Percentiles rank a stretch among this genome's conserved stretches.
Evolutionary conservation across 2,329 filamentous ascomycete species (phyloP).

Genomic region (Venturia effusa): DNA sequence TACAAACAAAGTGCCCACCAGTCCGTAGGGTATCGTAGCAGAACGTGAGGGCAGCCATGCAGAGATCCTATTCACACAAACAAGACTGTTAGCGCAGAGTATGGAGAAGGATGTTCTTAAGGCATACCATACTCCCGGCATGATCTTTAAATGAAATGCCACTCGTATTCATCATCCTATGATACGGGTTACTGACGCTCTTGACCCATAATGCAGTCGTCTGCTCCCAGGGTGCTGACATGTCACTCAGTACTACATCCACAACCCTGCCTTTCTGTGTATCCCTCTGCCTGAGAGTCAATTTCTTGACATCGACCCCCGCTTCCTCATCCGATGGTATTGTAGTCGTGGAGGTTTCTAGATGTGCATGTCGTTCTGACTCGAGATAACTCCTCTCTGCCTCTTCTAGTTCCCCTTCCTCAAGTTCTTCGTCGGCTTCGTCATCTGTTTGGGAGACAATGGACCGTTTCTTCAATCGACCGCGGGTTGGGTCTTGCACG

Average conservation of each 20-base stretch:
- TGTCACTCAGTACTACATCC: constrained; percentile 94
- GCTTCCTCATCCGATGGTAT: constrained; percentile 6
- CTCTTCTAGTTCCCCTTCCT: constrained; percentile 20
- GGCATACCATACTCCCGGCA: constrained; percentile 79
- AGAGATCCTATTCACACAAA: constrained; percentile 61
- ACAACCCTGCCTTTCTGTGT: constrained; percentile 49
- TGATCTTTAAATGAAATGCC: constrained; percentile 81
- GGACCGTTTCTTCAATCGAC: constrained; percentile 33
- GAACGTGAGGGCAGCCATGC: constrained; percentile 73
- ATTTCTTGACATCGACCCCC: constrained; percentile 14
- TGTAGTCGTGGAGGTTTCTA: constrained; percentile 12
- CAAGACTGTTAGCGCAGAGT: no score
- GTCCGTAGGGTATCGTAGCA: constrained; percentile 70
- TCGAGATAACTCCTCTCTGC: constrained; percentile 45
- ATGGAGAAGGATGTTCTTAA: no score
- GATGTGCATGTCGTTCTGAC: constrained; percentile 42
- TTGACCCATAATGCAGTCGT: constrained; percentile 68
- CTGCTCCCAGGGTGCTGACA: constrained; percentile 94
- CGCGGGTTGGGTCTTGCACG: constrained; percentile 53
- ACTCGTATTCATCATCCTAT: constrained; percentile 98
- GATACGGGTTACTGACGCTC: constrained; percentile 86
- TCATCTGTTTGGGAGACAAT: constrained; percentile 19
- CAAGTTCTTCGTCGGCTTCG: constrained; percentile 13
- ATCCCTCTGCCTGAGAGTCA: constrained; percentile 25
- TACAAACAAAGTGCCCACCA: constrained; percentile 89